Base-by-base conservation (phyloP, 169 alveolate genomes). In the Haemoproteus tartakovskyi region DNA sequence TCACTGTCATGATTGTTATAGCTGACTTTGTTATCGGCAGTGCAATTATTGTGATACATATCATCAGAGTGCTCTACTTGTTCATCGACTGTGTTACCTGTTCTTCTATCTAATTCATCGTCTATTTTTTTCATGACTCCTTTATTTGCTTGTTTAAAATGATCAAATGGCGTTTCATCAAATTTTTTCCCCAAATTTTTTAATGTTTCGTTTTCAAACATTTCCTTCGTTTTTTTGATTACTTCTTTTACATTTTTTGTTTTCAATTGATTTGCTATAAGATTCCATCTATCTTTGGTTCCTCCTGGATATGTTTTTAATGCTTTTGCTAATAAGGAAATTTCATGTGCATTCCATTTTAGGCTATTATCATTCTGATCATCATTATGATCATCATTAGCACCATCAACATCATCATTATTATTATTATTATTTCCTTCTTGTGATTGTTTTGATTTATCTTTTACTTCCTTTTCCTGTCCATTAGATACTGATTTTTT, bases 271-370 rank as follows among this genome's bases (percentile, higher is more conserved):
- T 92, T 95, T 24, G 95, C 82, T 22, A 95, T 93, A 56, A 90
- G 83, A 56, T 87, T 91, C 98, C 98, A 95, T 61, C 98, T 83
- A 51, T 93, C 87, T 43, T 85, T 89, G 14, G 91, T 84, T 3
- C 97, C 98, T 0, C 95, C 97, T 22, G 97, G 96, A 79, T 87
- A 92, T 70, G 91, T 81, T 40, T 91, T 93, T 18, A 95, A 87
- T 19, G 95, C 97, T 78, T 95, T 93, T 24, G 95, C 87, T 12
- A 95, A 88, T 11, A 87, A 78, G 19, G 93, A 87, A 41, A 93
- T 83, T 60, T 94, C 98, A 19, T 91, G 95, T 24, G 87, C 78
- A 0, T 95, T 88, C 98, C 98, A 95, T 41, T 74, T 92, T n/a
- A 90, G 54, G 40, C 24, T 14, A 6, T 19, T 57, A 21, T 54